Evolutionary conservation across 2,329 filamentous ascomycete species (phyloP).

Genomic region (Pseudogymnoascus sp.): DNA sequence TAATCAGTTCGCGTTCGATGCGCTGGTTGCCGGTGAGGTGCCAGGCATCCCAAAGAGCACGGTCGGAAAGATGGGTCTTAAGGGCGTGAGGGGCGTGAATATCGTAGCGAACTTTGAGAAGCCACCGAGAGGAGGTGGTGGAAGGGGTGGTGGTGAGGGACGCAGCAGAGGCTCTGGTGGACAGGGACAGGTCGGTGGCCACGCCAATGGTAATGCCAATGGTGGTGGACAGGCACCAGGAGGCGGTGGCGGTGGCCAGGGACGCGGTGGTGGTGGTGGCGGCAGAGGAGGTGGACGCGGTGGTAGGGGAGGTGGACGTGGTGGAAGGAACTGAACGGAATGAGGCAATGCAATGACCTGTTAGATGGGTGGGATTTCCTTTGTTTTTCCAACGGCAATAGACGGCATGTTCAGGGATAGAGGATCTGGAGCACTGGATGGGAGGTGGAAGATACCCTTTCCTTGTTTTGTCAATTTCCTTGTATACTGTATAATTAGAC

Average conservation of each 20-base stretch:
- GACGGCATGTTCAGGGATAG: constrained; percentile 8
- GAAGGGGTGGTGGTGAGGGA: constrained; percentile 17
- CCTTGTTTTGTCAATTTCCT: background rate
- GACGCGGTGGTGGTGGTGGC: constrained; percentile 16
- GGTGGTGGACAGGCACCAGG: constrained; percentile 12
- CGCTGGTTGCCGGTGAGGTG: constrained; percentile 40
- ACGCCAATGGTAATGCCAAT: constrained; percentile 25
- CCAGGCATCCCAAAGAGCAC: constrained; percentile 41
- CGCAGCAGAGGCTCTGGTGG: constrained; percentile 15
- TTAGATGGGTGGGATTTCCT: constrained; percentile 21
- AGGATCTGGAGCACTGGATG: constrained; percentile 8
- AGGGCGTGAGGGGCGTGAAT: constrained; percentile 42
- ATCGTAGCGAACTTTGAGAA: constrained; percentile 34
- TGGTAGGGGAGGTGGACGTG: constrained; percentile 14
- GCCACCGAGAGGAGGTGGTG: constrained; percentile 28
- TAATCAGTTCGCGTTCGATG: constrained; percentile 43
- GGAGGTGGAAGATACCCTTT: constrained; percentile 8
- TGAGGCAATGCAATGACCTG: constrained; percentile 15
- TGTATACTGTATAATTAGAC: background rate
- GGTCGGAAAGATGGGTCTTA: constrained; percentile 51
- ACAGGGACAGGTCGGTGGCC: constrained; percentile 13
- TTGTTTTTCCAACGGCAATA: constrained; percentile 2
- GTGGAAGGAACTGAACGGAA: constrained; percentile 1
- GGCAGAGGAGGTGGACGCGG: constrained; percentile 9
- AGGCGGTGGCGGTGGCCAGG: constrained; percentile 19